Conservation (phyloP, 371 early-diverging fungal genomes). For the Thermomucor indicae-seudaticae region DNA sequence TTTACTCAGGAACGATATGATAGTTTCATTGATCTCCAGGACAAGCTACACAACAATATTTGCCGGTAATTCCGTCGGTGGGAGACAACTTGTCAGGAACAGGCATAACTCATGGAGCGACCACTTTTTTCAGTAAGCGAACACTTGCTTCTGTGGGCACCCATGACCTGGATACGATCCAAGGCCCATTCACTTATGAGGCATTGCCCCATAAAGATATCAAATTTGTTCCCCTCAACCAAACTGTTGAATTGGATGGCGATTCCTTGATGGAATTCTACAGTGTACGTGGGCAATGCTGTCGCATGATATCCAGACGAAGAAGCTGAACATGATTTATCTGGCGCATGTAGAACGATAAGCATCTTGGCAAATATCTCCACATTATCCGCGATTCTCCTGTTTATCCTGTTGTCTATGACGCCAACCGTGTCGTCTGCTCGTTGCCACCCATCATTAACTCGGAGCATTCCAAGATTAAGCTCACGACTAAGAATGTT, state of each 20-base stretch:
- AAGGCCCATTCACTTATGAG: conserved; percentile 96
- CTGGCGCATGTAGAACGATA: conserved; percentile 56
- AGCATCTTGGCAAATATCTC: conserved; percentile 88
- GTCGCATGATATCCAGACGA: not conserved
- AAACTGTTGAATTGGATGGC: conserved; percentile 84
- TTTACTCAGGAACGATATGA: conserved; percentile 86
- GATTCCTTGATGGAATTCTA: conserved; percentile 89
- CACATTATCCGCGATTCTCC: conserved; percentile 91
- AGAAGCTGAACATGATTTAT: not conserved
- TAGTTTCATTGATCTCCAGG: conserved; percentile 98
- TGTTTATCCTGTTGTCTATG: conserved; percentile 91
- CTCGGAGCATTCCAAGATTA: conserved; percentile 97
- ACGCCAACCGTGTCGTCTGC: conserved; percentile 81
- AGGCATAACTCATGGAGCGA: too few species aligned
- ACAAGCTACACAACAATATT: conserved; percentile 98
- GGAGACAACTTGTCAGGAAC: too few species aligned
- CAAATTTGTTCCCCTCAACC: conserved; percentile 94
- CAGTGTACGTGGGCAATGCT: conserved; percentile 42
- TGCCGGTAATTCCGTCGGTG: conserved; percentile 63
- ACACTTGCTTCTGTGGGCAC: conserved; percentile 98
- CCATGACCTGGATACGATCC: conserved; percentile 96
- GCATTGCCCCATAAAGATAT: conserved; percentile 87
- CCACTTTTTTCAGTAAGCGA: conserved; percentile 89
- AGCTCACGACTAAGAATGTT: conserved; percentile 93
- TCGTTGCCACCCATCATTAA: conserved; percentile 99